These are phyloP conservation scores for Suillus paluster DNA, from an alignment of 768 basidiomycete genomes.

Conservation along the genomic window DNA sequence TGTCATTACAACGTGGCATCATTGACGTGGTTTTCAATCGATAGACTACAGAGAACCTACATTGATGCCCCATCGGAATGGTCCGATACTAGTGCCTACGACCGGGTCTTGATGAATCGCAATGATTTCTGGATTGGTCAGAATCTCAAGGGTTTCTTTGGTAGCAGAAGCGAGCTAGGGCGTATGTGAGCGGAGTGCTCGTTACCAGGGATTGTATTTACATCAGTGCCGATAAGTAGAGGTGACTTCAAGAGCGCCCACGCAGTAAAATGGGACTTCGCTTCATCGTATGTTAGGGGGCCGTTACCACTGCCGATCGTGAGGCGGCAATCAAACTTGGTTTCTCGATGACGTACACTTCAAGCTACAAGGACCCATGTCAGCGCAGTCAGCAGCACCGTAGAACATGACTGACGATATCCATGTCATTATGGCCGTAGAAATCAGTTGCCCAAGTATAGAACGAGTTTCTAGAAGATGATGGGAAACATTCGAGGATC, in stretches of 20 bases:
- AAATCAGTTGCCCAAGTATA: slow-evolving; percentile 65
- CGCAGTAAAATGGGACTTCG: slow-evolving; percentile 72
- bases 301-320: slow-evolving; percentile 58
- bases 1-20: slow-evolving; percentile 13
- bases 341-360: slow-evolving; percentile 47
- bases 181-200: background rate
- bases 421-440: slow-evolving; percentile 71
- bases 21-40: background rate
- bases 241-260: slow-evolving; percentile 77
- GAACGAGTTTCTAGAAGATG: slow-evolving; percentile 61
- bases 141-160: slow-evolving; percentile 54
- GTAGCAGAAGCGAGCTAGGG: slow-evolving; percentile 54
- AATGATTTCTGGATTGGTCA: slow-evolving; percentile 66
- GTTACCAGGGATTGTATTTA: slow-evolving; percentile 31
- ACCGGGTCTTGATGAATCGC: slow-evolving; percentile 73
- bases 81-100: slow-evolving; percentile 61
- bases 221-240: slow-evolving; percentile 63
- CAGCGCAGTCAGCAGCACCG: background rate
- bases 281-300: slow-evolving; percentile 61
- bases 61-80: slow-evolving; percentile 72
- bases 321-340: slow-evolving; percentile 3
- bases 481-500: background rate
- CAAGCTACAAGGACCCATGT: slow-evolving; percentile 43
- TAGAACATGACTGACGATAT: slow-evolving; percentile 51
- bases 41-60: slow-evolving; percentile 39